Base-by-base conservation (phyloP, 192 early-diverging fungal genomes). In the Coemansia guatemalensis region DNA sequence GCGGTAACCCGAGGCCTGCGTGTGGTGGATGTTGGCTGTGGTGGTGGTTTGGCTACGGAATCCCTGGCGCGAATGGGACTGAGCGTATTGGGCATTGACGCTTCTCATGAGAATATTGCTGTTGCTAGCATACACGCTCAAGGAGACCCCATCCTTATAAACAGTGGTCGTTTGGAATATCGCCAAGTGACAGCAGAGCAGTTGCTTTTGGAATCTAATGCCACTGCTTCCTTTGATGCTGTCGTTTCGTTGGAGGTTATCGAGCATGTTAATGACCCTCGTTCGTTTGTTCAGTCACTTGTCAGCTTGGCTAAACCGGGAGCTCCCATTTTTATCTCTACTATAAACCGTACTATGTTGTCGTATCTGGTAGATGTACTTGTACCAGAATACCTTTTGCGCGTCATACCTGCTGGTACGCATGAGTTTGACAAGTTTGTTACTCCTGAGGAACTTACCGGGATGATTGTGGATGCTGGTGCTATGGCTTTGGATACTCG, bases 11-110 rank as follows among this genome's bases (percentile, higher is more conserved):
- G 35, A 8, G 35, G 14, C 1, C 17, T 88, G 48, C 48, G 71
- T 8, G 85, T 93, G 35, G 71, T 96, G 9, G 96, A 99, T 77
- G 88, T 99, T 11, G 96, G 96, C 2, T 94, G 96, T 73, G 96
- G 96, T 24, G 96, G 95, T 29, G 96, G 96, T 5, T 65, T 99
- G 29, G 83, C 97, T 32, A 83, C 89, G 0, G 93, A 99, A 87
- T 67, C 91, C 0, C 63, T 96, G 56, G 89, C 87, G n/a, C 83
- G 92, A 29, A 58, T 96, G 41, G 94, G 93, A 5, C 84, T 84
- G 7, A 56, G 57, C 0, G 90, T 93, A 1, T 71, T 88, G 53
- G 95, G 93, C 18, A 82, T 90, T 48, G 96, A 98, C 73, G 96
- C 96, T 12, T 88, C 89, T 1, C 51, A 30, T n/a, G 91, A 95